Conservation (phyloP, 768 basidiomycete genomes). For the Gymnopilus junonius region DNA sequence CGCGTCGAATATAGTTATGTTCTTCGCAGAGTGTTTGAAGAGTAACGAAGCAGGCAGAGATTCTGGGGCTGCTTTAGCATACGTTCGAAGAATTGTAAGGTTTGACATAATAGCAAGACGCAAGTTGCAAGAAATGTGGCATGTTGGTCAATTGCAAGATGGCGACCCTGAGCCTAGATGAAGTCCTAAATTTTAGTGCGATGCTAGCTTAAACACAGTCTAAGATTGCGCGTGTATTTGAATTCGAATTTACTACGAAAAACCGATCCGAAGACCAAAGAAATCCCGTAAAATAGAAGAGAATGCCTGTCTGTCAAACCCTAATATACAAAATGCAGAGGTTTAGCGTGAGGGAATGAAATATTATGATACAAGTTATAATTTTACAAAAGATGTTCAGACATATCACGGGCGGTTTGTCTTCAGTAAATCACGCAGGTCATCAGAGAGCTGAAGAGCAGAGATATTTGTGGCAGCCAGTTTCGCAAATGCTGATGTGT, state of each 20-base stretch:
- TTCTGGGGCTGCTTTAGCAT: slow-evolving; percentile 57
- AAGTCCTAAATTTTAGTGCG: no score
- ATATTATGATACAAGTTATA: neutral
- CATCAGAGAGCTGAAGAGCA: slow-evolving; percentile 59
- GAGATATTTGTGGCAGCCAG: slow-evolving; percentile 34
- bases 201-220: no score
- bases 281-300: neutral
- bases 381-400: neutral
- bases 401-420: slow-evolving; percentile 36
- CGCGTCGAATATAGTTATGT: slow-evolving; percentile 73
- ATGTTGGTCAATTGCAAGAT: neutral
- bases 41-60: slow-evolving; percentile 63
- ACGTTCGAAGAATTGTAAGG: slow-evolving; percentile 62
- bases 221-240: neutral
- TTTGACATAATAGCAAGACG: slow-evolving; percentile 38
- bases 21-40: slow-evolving; percentile 55
- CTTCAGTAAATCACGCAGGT: slow-evolving; percentile 63
- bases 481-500: slow-evolving; percentile 22
- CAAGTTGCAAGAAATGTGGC: neutral
- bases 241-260: neutral
- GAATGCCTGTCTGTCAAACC: neutral
- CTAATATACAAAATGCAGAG: neutral
- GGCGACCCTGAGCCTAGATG: neutral
- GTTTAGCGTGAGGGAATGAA: neutral
- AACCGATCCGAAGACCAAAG: neutral